These are phyloP conservation scores for Podospora didyma DNA, from an alignment of 495 filamentous ascomycete species.

Conservation along the genomic window DNA sequence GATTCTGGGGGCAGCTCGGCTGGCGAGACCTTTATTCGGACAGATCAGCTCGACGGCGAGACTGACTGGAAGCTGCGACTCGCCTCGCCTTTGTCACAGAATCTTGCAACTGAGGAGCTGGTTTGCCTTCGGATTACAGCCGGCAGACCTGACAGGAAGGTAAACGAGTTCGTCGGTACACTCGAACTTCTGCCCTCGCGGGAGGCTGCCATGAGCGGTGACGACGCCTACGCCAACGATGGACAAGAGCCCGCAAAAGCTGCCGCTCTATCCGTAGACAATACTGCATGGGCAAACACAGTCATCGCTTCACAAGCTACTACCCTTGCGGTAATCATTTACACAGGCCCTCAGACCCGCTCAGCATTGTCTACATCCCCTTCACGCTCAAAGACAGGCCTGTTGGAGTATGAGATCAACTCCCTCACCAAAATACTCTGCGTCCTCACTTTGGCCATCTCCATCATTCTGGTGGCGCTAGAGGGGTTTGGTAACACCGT, in stretches of 20 bases:
- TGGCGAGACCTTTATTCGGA: slow-evolving; percentile 94
- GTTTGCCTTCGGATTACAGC: slow-evolving; percentile 72
- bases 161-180: slow-evolving; percentile 90
- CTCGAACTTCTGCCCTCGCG: slow-evolving; percentile 57
- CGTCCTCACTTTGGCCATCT: slow-evolving; percentile 77
- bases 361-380: slow-evolving; percentile 90
- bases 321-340: slow-evolving; percentile 83
- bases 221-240: slow-evolving; percentile 26
- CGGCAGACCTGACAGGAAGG: slow-evolving; percentile 82
- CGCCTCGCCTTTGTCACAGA: slow-evolving; percentile 78
- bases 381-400: slow-evolving; percentile 85
- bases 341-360: slow-evolving; percentile 91
- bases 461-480: slow-evolving; percentile 82
- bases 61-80: slow-evolving; percentile 98
- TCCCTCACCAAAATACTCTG: slow-evolving; percentile 97
- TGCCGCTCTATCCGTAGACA: slow-evolving; percentile 84
- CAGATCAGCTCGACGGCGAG: slow-evolving; percentile 96
- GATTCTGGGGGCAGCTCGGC: slow-evolving; percentile 34
- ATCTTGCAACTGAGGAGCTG: slow-evolving; percentile 62
- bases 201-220: slow-evolving; percentile 25
- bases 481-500: slow-evolving; percentile 70
- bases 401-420: slow-evolving; percentile 96
- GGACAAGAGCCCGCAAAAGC: slow-evolving; percentile 39
- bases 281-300: slow-evolving; percentile 98
- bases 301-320: slow-evolving; percentile 89